A percentile compares a stretch with the other conserved stretches of the same genome.
phyloP scores from a whole-genome alignment of 164 flowering plant species.

The Magnolia sinica region DNA sequence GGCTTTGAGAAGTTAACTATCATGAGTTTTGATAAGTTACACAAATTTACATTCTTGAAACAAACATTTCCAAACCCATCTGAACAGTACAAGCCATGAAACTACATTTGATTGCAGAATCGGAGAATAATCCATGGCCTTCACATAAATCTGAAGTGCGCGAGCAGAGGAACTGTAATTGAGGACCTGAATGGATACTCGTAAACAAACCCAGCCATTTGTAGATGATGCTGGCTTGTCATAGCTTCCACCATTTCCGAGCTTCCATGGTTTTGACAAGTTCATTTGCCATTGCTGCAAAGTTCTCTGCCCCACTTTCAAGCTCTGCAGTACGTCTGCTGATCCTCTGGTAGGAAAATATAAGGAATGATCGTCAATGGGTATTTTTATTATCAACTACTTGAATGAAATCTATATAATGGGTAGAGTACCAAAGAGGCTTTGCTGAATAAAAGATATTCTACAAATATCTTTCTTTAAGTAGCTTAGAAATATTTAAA shows the following conservation, averaged over 20 bases:
- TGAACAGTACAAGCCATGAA: not conserved
- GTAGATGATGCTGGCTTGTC: conserved; percentile 11
- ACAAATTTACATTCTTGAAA: not conserved
- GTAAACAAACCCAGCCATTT: not conserved
- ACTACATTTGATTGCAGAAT: not conserved
- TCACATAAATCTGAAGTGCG: not conserved
- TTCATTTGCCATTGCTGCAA: conserved; percentile 81
- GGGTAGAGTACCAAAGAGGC: too few species aligned
- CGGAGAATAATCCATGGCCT: not conserved
- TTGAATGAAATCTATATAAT: too few species aligned
- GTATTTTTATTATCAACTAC: not conserved
- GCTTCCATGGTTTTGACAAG: conserved; percentile 81
- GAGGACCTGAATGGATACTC: not conserved
- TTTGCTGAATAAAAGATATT: too few species aligned
- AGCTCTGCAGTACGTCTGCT: conserved; percentile 70
- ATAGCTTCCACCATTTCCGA: conserved; percentile 88
- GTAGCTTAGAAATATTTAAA: too few species aligned
- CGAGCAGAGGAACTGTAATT: not conserved
- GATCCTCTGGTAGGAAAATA: conserved; percentile 45
- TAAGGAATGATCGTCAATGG: not conserved
- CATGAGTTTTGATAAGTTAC: not conserved
- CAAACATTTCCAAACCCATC: not conserved
- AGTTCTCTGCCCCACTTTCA: conserved; percentile 76
- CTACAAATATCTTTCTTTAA: too few species aligned
- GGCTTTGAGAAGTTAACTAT: not conserved